Evolutionary conservation across 371 early-diverging fungal genomes (phyloP), one percentile per base, ranked within the genome.

Genomic region (Rhizomucor pusillus): DNA sequence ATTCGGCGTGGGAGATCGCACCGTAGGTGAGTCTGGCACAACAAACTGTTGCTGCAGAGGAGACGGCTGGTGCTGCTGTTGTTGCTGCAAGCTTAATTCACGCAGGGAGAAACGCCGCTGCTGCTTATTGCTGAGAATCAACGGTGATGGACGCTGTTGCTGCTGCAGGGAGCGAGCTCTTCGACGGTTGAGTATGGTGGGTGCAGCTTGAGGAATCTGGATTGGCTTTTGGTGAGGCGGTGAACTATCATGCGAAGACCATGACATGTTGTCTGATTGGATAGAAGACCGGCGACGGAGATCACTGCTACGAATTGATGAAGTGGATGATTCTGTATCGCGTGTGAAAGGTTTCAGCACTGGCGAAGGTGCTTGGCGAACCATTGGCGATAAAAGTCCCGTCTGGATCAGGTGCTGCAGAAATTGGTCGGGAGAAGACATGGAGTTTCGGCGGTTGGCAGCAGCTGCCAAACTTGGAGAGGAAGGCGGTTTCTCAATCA

Each of bases 401-500:
- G 49, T 50, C 24, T 66, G 60, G 54, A 70, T 43, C n/a, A 70
- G 20, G 20, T 71, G 69, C 9, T 61, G 63, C 43, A 75, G 50
- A 25, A 75, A 75, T 40, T 71, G 67, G 36, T 75, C 75, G 41
- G 75, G 75, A 11, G 75, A 75, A 14, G 71, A 61, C 63, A 69
- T 69, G 6, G 71, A 71, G 23, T 61, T 58, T 1, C 75, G 60
- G 18, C 69, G 69, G 25, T 57, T 54, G 16, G 58, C 62, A 20
- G 68, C 46, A 19, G 71, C 67, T 3, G 71, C 65, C 29, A 29
- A 29, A 29, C 5, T 7, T 29, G 29, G 29, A 5, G 29, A 29
- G 3, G 60, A 50, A 16, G 71, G 67, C 1, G 75, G 75, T 45
- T 66, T 67, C n/a, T 69, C 46, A 7, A 58, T 20, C 48, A 55